Evolutionary conservation across 2,329 filamentous ascomycete species (phyloP).

Genomic region (Penicillium palitans): DNA sequence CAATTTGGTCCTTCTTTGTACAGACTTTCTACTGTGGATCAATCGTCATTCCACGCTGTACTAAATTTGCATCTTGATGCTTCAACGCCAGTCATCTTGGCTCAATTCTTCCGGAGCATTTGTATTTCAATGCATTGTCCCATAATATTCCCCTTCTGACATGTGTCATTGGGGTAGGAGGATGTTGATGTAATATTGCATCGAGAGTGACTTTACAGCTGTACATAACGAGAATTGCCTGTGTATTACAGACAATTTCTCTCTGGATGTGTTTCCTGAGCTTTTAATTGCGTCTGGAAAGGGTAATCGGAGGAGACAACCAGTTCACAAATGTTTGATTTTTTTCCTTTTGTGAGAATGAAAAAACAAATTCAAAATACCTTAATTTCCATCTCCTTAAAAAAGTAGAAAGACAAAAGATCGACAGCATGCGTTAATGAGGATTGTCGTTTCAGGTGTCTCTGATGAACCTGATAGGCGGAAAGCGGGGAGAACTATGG

Average conservation of each 20-base stretch:
- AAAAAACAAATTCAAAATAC: slow-evolving; percentile 12
- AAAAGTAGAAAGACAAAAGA: neutral
- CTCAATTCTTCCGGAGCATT: slow-evolving; percentile 14
- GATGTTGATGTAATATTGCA: slow-evolving; percentile 16
- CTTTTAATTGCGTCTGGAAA: slow-evolving; percentile 28
- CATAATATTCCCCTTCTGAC: slow-evolving; percentile 6
- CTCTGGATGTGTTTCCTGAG: slow-evolving; percentile 16
- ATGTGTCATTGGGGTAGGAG: slow-evolving; percentile 3
- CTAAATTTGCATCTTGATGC: slow-evolving; percentile 31
- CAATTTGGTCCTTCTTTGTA: slow-evolving; percentile 32
- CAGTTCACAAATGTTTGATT: slow-evolving; percentile 27
- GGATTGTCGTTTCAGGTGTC: slow-evolving; percentile 19
- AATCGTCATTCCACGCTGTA: slow-evolving; percentile 25
- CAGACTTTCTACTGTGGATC: slow-evolving; percentile 25
- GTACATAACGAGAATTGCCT: slow-evolving; percentile 33
- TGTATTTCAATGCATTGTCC: slow-evolving; percentile 15
- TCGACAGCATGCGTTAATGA: slow-evolving; percentile 26
- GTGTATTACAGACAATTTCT: slow-evolving; percentile 19
- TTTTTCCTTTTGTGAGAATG: slow-evolving; percentile 33
- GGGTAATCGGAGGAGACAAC: slow-evolving; percentile 27
- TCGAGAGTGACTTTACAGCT: slow-evolving; percentile 29
- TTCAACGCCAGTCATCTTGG: slow-evolving; percentile 19
- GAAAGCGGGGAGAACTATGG: slow-evolving; percentile 10
- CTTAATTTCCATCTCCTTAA: neutral
- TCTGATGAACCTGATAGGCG: slow-evolving; percentile 25